Evolutionary conservation across 371 early-diverging fungal species (phyloP).

Genomic region (Entomophthora muscae): DNA sequence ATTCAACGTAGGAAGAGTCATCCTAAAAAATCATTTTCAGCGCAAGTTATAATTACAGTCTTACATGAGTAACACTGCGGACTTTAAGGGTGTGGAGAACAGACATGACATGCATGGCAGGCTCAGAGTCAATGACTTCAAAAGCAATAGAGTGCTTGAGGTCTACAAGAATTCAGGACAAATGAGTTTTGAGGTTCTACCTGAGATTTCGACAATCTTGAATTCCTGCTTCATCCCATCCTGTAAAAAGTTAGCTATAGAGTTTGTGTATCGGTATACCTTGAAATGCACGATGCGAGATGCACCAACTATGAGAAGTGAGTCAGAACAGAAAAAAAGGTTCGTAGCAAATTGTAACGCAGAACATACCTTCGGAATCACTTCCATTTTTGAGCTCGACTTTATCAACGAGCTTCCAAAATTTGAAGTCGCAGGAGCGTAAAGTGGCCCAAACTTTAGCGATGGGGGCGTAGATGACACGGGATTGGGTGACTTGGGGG

Average conservation of each 20-base stretch:
- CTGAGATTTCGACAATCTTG: slow-evolving; percentile 4
- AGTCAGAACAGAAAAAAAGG: not conserved
- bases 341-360: not conserved
- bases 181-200: not conserved
- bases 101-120: slow-evolving; percentile 26
- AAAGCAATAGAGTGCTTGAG: slow-evolving; percentile 29
- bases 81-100: slow-evolving; percentile 33
- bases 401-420: slow-evolving; percentile 5
- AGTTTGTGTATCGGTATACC: not conserved
- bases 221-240: slow-evolving; percentile 1
- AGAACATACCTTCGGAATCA: not conserved
- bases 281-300: slow-evolving; percentile 4
- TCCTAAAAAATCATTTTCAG: slow-evolving; percentile 15
- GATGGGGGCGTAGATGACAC: slow-evolving; percentile 5
- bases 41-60: not conserved
- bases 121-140: slow-evolving; percentile 36
- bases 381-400: not conserved
- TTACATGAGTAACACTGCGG: slow-evolving; percentile 23
- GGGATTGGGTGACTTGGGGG: not conserved
- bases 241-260: not conserved
- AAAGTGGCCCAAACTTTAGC: slow-evolving; percentile 4
- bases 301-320: not conserved
- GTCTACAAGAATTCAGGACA: slow-evolving; percentile 14
- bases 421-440: not conserved
- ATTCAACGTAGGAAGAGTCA: slow-evolving; percentile 41